Evolutionary conservation across 345 rosid species (phyloP).

Genomic region (Eucalyptus melliodora): DNA sequence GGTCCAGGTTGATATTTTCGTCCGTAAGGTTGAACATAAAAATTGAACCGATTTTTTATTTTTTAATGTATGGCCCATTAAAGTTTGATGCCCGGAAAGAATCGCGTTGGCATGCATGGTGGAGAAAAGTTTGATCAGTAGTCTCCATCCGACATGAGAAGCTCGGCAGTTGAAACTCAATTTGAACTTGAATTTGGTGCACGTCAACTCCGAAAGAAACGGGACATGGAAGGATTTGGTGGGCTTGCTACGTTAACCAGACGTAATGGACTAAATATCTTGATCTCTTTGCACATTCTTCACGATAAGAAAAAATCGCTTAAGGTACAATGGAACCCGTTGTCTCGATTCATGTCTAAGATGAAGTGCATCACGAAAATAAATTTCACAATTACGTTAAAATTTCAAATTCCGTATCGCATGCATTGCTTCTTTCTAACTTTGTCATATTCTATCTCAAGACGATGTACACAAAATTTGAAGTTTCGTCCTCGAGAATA

Average conservation of each 20-base stretch:
- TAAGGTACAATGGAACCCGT: background rate
- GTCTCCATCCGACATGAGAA: background rate
- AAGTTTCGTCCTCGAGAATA: background rate
- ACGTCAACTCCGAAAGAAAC: background rate
- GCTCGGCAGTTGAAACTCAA: background rate
- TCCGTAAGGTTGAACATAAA: background rate
- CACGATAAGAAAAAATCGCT: background rate
- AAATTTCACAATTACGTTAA: background rate
- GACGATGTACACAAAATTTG: background rate
- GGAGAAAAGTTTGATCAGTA: background rate
- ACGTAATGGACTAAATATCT: background rate
- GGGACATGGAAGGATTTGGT: background rate
- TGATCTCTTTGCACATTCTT: background rate
- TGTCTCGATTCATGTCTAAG: background rate
- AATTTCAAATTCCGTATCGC: background rate
- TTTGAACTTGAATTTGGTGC: background rate
- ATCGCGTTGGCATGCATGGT: background rate
- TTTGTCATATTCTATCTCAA: background rate
- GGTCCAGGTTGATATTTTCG: background rate
- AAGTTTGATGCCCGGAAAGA: background rate
- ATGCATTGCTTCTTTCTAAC: background rate
- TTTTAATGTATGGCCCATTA: background rate
- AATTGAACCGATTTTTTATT: background rate
- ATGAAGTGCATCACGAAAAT: background rate
- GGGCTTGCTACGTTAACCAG: background rate